Percentiles rank a stretch among this genome's conserved stretches.
These are phyloP conservation scores for Endocarpon pusillum DNA, from an alignment of 495 filamentous ascomycete species.

Conservation along the genomic window DNA sequence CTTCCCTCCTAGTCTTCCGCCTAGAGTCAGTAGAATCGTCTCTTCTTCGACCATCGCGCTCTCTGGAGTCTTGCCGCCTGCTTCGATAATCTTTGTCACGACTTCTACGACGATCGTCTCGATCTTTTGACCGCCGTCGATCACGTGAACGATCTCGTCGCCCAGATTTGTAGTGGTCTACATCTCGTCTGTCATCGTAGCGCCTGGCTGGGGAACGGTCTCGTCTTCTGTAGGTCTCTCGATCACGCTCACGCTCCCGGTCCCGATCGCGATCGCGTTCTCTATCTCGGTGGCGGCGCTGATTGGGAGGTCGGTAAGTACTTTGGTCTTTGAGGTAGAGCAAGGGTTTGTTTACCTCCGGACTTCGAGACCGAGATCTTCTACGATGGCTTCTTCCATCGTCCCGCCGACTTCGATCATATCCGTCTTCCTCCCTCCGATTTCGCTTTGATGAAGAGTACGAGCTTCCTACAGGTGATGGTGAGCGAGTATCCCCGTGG, in stretches of 20 bases:
- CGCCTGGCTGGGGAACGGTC: conserved; percentile 57
- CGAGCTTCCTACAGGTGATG: conserved; percentile 86
- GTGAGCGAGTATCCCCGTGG: conserved; percentile 84
- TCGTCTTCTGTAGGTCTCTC: conserved; percentile 48
- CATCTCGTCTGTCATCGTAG: conserved; percentile 45
- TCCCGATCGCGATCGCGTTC: conserved; percentile 33
- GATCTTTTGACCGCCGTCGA: conserved; percentile 38
- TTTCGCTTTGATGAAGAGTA: conserved; percentile 53
- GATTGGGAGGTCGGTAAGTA: neutral
- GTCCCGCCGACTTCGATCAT: conserved; percentile 46
- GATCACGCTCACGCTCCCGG: conserved; percentile 35
- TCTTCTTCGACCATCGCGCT: conserved; percentile 47
- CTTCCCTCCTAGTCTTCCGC: conserved; percentile 50
- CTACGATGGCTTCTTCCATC: conserved; percentile 42
- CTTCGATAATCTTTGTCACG: conserved; percentile 57
- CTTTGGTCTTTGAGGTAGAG: neutral
- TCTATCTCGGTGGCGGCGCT: neutral
- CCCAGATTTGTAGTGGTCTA: conserved; percentile 44
- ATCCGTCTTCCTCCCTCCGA: conserved; percentile 63
- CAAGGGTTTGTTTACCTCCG: conserved; percentile 37
- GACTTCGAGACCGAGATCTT: conserved; percentile 49
- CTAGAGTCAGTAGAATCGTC: conserved; percentile 65
- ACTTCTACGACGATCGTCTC: conserved; percentile 43
- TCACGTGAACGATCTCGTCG: conserved; percentile 51
- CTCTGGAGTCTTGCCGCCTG: conserved; percentile 69